phyloP scores from a whole-genome alignment of 805 yeast genomes.

The Metschnikowia lochheadii region DNA sequence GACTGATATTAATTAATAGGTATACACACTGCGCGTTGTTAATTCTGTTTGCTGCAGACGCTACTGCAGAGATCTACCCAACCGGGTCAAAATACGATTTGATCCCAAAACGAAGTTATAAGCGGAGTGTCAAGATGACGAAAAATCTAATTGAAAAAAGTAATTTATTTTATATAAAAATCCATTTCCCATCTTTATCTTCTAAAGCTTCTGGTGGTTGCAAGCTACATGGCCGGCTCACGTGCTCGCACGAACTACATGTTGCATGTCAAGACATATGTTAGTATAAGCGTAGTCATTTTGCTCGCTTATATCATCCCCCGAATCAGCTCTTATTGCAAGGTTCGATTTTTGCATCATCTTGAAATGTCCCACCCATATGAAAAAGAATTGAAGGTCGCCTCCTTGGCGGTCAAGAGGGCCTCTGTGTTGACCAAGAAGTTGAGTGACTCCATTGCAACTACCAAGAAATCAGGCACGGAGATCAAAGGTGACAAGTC shows the following conservation, averaged over 20 bases:
- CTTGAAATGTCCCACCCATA: constrained; percentile 33
- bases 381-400: constrained; percentile 68
- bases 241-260: constrained; percentile 16
- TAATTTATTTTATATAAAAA: not conserved
- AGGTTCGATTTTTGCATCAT: not conserved
- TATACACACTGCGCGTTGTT: not conserved
- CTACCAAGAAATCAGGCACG: constrained; percentile 47
- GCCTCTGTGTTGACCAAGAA: constrained; percentile 74
- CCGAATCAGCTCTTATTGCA: constrained; percentile 2
- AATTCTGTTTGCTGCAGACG: not conserved
- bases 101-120: too few relatives aligned
- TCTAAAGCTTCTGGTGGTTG: not conserved
- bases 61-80: not conserved
- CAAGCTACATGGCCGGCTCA: constrained; percentile 5
- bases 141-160: not conserved
- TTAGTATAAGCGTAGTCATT: constrained; percentile 2
- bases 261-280: constrained; percentile 1
- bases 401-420: constrained; percentile 84
- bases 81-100: too few relatives aligned
- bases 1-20: not conserved
- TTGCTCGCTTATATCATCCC: constrained; percentile 4
- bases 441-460: constrained; percentile 53
- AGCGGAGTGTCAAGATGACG: not conserved
- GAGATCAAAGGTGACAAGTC: constrained; percentile 83
- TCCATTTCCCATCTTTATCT: not conserved